Conservation (phyloP, 306 rosid genomes). For the Prunus mira region DNA sequence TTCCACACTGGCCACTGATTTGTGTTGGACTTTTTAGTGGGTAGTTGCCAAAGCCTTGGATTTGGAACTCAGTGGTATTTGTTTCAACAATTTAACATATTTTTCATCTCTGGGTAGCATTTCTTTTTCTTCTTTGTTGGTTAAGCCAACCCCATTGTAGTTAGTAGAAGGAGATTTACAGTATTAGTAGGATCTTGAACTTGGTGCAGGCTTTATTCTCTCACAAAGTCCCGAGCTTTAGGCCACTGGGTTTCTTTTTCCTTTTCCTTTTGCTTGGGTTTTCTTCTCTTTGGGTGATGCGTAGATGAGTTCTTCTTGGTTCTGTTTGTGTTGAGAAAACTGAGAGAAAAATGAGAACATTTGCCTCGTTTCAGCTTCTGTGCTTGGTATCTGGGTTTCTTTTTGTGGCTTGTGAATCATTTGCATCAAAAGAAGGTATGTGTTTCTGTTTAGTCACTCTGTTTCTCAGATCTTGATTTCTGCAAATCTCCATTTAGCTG, state of each 20-base stretch:
- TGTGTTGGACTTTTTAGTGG: conserved; percentile 19
- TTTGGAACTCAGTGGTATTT: conserved; percentile 18
- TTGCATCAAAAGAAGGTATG: conserved; percentile 68
- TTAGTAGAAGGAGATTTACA: conserved; percentile 16
- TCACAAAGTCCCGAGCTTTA: conserved; percentile 17
- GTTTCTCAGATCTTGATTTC: conserved; percentile 53
- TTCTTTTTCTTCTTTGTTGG: conserved; percentile 19
- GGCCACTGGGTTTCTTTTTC: conserved; percentile 19
- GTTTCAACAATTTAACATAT: conserved; percentile 1
- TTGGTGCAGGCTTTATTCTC: conserved; percentile 14
- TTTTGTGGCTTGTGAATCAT: conserved; percentile 43
- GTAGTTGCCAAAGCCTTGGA: conserved; percentile 42
- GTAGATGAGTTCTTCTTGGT: conserved; percentile 38
- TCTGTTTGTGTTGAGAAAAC: conserved; percentile 26
- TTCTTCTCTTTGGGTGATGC: conserved; percentile 28
- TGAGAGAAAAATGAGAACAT: conserved; percentile 49
- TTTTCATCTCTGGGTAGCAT: conserved; percentile 21
- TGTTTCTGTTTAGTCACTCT: conserved; percentile 11
- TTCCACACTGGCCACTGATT: conserved; percentile 24
- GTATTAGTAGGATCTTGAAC: conserved; percentile 30
- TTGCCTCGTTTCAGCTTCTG: conserved; percentile 47
- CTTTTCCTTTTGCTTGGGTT: conserved; percentile 7
- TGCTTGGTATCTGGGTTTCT: conserved; percentile 42
- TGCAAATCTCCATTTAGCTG: conserved; percentile 26
- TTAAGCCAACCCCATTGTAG: conserved; percentile 22